Conservation (phyloP, 495 filamentous ascomycete genomes). For the Schizothecium vesticola region DNA sequence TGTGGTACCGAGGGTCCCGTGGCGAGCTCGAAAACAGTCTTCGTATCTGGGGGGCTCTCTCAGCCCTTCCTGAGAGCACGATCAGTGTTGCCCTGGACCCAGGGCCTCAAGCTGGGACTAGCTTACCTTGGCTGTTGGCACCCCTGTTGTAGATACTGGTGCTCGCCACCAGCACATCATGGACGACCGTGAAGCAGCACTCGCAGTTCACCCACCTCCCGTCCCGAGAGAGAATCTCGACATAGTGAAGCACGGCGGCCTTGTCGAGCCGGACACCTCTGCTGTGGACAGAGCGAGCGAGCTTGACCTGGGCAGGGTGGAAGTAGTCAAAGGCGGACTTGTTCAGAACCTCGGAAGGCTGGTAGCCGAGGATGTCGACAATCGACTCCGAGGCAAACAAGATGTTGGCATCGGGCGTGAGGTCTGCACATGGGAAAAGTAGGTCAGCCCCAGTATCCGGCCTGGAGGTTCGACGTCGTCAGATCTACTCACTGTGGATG, state of each 20-base stretch:
- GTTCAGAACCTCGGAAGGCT: constrained; percentile 67
- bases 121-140: constrained; percentile 63
- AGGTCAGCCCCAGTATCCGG: background rate
- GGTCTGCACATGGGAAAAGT: constrained; percentile 46
- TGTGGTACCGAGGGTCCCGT: constrained; percentile 81
- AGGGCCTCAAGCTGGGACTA: too few relatives aligned
- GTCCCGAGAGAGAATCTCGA: constrained; percentile 59
- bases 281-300: constrained; percentile 66
- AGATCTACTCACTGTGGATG: constrained; percentile 67
- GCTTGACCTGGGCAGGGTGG: constrained; percentile 72
- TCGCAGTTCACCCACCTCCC: constrained; percentile 79
- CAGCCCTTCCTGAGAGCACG: constrained; percentile 57
- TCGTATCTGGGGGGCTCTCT: constrained; percentile 74
- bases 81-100: constrained; percentile 8
- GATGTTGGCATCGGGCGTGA: constrained; percentile 70
- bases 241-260: constrained; percentile 79
- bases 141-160: constrained; percentile 73
- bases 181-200: constrained; percentile 84
- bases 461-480: background rate
- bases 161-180: constrained; percentile 80
- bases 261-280: constrained; percentile 75
- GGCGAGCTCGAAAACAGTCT: constrained; percentile 76
- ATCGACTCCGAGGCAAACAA: constrained; percentile 82
- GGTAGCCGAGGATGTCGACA: constrained; percentile 74
- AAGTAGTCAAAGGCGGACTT: constrained; percentile 84